Conservation (phyloP, 345 rosid species). For the Gossypioides kirkii region DNA sequence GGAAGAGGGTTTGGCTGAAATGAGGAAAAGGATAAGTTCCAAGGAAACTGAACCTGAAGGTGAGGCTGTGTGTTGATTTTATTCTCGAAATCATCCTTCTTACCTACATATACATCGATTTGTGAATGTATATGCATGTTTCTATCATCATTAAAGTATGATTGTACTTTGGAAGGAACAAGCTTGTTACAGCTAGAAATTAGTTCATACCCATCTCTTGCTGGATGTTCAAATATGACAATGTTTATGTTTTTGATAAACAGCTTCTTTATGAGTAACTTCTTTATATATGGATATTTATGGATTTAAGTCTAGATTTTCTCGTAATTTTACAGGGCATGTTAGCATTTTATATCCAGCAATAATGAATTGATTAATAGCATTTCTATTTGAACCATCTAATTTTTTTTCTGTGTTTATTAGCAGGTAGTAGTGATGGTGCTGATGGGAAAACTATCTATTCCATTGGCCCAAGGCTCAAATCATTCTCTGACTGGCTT, state of each 20-base stretch:
- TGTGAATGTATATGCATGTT: background rate
- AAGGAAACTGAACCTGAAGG: constrained; percentile 29
- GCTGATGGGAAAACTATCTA: constrained; percentile 37
- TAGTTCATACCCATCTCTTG: background rate
- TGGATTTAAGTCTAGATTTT: background rate
- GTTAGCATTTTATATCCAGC: background rate
- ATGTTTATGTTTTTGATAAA: constrained; percentile 2
- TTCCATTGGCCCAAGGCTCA: constrained; percentile 75
- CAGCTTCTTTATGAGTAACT: background rate
- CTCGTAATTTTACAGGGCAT: background rate
- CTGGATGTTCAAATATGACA: background rate
- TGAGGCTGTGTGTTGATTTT: constrained; percentile 23
- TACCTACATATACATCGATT: background rate
- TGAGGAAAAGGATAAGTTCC: constrained; percentile 25
- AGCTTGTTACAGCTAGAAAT: background rate
- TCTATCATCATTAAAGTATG: background rate
- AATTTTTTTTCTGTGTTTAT: constrained; percentile 10
- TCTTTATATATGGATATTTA: background rate
- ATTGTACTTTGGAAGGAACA: background rate
- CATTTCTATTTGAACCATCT: background rate
- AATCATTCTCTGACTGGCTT: constrained; percentile 92
- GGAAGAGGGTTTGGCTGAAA: constrained; percentile 64
- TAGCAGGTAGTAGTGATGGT: constrained; percentile 40
- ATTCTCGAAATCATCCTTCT: background rate
- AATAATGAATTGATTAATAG: constrained; percentile 16